Evolutionary conservation across 805 yeast genomes (phyloP).

Genomic region (Vanderwaltozyma yarrowii): DNA sequence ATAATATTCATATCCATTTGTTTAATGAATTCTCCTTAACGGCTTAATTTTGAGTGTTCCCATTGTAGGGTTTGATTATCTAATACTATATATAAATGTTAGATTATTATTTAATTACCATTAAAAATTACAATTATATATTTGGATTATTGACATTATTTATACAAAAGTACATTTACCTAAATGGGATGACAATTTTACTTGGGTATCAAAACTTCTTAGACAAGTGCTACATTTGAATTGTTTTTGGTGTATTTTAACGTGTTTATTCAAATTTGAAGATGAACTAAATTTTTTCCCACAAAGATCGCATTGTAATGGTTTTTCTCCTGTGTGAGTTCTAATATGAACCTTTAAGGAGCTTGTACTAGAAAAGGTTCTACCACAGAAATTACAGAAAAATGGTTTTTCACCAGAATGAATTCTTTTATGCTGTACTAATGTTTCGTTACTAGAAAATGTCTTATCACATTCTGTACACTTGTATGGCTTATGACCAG

Average conservation of each 20-base stretch:
- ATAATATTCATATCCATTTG: no score
- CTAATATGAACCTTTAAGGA: slow-evolving; percentile 76
- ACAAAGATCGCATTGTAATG: slow-evolving; percentile 74
- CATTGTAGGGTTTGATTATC: no score
- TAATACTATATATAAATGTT: no score
- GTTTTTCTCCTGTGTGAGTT: slow-evolving; percentile 86
- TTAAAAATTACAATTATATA: no score
- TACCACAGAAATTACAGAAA: slow-evolving; percentile 61
- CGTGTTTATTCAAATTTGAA: slow-evolving; percentile 79
- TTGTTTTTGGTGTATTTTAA: slow-evolving; percentile 59
- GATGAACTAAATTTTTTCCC: slow-evolving; percentile 80
- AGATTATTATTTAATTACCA: no score
- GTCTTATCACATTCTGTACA: slow-evolving; percentile 60
- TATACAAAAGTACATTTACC: no score
- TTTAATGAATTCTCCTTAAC: no score
- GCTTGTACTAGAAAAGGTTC: slow-evolving; percentile 71
- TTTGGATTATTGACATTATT: no score
- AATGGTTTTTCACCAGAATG: slow-evolving; percentile 91
- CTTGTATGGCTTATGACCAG: slow-evolving; percentile 68
- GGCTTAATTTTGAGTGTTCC: no score
- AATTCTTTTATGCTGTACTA: slow-evolving; percentile 70
- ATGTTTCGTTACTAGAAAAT: slow-evolving; percentile 69
- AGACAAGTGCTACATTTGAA: slow-evolving; percentile 44
- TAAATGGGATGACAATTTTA: slow-evolving; percentile 34
- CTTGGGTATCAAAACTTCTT: slow-evolving; percentile 39